Evolutionary conservation across 352 stramenopile species (phyloP), one percentile per base, ranked within the genome.

Genomic region (Pythium sukuiense): DNA sequence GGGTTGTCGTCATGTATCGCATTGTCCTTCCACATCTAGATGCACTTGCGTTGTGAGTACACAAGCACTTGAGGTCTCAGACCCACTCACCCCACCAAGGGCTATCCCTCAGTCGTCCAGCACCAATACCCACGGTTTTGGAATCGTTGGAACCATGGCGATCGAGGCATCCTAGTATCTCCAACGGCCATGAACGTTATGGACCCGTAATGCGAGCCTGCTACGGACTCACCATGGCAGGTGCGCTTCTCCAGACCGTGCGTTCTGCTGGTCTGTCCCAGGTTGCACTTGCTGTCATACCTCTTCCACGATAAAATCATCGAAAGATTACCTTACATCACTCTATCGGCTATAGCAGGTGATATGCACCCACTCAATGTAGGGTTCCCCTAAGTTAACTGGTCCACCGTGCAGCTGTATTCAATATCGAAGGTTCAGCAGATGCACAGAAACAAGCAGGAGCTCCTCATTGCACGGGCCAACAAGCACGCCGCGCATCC

Each of bases 211-310:
- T 5, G 32, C 32, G 32, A 35, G 32, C 5, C 5, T 9, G 32
- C 5, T 9, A 35, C 32, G 32, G 32, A 35, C 32, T 35, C 32
- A 35, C 8, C 5, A 35, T 5, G 32, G 32, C 41, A 20, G 41
- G 13, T 48, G 41, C 41, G 41, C 16, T 20, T 16, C 6, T 48
- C 41, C n/a, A 27, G 8, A 5, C 32, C 32, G 4, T 8, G 32
- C 32, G 4, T 43, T 13, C 2, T 43, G 14, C n/a, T 52, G 27
- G 30, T 33, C 55, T 58, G 45, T 58, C 49, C 11, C 59, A 65
- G 30, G 59, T 65, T 65, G 59, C 59, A 65, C 59, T 65, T 65
- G 59, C n/a, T 63, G 45, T 56, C 33, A 63, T 11, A 65, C 59
- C 59, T 65, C 46, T 65, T 27, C 5, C 35, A 14, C 13, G 30